phyloP scores from a whole-genome alignment of 768 basidiomycete genomes.

The Saitozyma podzolica region DNA sequence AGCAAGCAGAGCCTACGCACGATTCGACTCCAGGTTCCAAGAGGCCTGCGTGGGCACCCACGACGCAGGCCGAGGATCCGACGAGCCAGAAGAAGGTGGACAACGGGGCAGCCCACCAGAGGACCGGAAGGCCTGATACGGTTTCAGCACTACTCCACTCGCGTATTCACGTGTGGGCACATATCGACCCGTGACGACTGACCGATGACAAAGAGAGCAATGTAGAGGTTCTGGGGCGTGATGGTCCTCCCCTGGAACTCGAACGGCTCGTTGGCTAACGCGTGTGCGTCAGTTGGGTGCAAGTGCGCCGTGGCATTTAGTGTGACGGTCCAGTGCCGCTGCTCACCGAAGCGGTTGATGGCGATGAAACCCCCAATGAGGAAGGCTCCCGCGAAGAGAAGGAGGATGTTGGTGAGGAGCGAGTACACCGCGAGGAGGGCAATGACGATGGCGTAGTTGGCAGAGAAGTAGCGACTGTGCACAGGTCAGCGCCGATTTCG shows the following conservation, averaged over 20 bases:
- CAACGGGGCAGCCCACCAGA: conserved; percentile 63
- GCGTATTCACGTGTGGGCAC: not conserved
- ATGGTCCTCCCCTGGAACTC: conserved; percentile 77
- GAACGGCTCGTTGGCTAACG: conserved; percentile 74
- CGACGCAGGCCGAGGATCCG: conserved; percentile 78
- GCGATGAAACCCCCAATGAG: conserved; percentile 85
- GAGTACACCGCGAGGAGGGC: conserved; percentile 85
- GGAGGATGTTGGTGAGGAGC: conserved; percentile 73
- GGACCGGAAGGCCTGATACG: conserved; percentile 69
- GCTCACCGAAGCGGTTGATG: conserved; percentile 85
- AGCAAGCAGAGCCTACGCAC: conserved; percentile 3
- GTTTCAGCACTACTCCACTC: not conserved
- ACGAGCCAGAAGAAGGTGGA: conserved; percentile 90
- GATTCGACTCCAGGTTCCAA: conserved; percentile 95
- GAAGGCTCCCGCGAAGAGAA: conserved; percentile 80
- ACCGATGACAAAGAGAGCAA: conserved; percentile 76
- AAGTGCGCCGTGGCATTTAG: not conserved
- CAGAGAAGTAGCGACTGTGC: conserved; percentile 55
- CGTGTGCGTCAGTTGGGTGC: not conserved
- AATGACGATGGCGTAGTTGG: conserved; percentile 88
- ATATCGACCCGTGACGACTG: not conserved
- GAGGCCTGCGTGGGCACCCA: conserved; percentile 80
- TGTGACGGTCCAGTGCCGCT: not conserved
- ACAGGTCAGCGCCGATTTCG: conserved; percentile 2
- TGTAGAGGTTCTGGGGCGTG: conserved; percentile 88